Evolutionary conservation across 2,329 filamentous ascomycete species (phyloP).

Genomic region (Sordariomycetes sp.): DNA sequence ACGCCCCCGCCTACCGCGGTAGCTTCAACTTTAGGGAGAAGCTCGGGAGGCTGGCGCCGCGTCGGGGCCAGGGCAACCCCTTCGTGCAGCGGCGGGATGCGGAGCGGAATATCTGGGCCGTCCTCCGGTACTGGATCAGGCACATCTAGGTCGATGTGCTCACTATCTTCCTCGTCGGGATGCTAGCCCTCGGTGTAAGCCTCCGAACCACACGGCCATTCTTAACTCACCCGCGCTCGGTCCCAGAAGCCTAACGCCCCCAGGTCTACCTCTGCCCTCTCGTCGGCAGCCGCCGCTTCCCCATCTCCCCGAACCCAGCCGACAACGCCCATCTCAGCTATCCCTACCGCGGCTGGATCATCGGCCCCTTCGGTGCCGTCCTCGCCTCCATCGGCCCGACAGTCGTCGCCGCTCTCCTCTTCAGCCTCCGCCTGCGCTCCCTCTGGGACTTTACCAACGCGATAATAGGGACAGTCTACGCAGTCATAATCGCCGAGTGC

Average conservation of each 20-base stretch:
- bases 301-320: conserved; percentile 34
- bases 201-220: background rate
- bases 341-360: conserved; percentile 46
- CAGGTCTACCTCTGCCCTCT: conserved; percentile 15
- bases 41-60: background rate
- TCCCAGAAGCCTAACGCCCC: background rate
- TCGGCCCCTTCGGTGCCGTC: conserved; percentile 45
- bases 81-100: background rate
- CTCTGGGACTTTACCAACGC: conserved; percentile 51
- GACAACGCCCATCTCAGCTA: conserved; percentile 50
- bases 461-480: conserved; percentile 46
- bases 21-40: background rate
- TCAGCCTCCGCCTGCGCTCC: conserved; percentile 42
- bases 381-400: conserved; percentile 44
- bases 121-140: conserved; percentile 31
- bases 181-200: conserved; percentile 51
- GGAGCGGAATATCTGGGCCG: background rate
- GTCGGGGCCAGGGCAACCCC: background rate
- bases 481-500: conserved; percentile 43
- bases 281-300: conserved; percentile 42
- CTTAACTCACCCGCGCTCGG: background rate
- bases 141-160: conserved; percentile 45
- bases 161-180: conserved; percentile 44
- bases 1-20: background rate
- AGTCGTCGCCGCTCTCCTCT: conserved; percentile 38